Evolutionary conservation across 805 yeast species (phyloP), one percentile per base, ranked within the genome.

Genomic region (Candida andamanensis): DNA sequence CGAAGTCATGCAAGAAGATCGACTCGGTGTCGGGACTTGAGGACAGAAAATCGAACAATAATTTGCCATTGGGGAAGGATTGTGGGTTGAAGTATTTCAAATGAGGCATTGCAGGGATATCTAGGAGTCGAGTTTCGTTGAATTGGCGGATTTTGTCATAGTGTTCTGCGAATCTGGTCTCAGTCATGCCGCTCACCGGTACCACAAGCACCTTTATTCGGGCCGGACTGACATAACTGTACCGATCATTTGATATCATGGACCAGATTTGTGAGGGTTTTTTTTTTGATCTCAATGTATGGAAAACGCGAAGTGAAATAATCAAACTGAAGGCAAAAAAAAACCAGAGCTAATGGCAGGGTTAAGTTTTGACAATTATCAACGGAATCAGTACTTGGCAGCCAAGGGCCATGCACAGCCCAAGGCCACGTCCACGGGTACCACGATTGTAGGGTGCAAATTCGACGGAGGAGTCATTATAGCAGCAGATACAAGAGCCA

Each of bases 401-500:
- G 66, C 80, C 15, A 71, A 77, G 43, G 95, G 97, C 9, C 76
- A 72, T 49, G 76, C 80, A 3, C 66, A 76, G 21, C 97, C 97
- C 33, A 80, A 71, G 42, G 95, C 95, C 22, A 92, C 98, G 1
- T 86, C 97, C 15, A 92, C 98, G 1, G 98, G 98, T 67, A 92
- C 98, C n/a, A 92, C 98, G 0, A 92, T 92, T 66, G 98, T 92
- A 15, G 98, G 98, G 31, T 85, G 95, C 56, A 84, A 82, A 53
- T 90, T 83, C 60, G 68, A 84, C 33, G 90, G 86, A 40, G 98
- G 98, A 48, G 98, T 90, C 17, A 86, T 92, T 43, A 86, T 92
- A 60, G 97, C 98, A 9, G 98, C 98, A 7, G 98, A 92, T 68
- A 92, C 98, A 14, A 80, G 98, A 63, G 97, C 98, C 35, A 92